A percentile compares a stretch with the other conserved stretches of the same genome.
These are phyloP conservation scores for Nicotiana attenuata DNA, from an alignment of 257 asterid genomes.

Conservation along the genomic window DNA sequence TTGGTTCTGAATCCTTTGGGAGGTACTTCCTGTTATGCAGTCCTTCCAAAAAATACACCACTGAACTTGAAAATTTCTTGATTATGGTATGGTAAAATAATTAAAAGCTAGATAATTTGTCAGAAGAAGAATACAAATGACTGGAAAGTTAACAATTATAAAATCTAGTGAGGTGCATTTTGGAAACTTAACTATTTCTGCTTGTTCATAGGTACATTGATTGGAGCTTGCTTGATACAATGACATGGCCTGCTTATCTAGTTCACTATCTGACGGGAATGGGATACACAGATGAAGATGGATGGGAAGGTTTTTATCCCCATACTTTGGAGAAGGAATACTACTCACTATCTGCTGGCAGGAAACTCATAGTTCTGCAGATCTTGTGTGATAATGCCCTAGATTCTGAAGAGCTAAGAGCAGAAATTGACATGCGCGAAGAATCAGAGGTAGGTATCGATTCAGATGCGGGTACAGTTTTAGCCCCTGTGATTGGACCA, in stretches of 20 bases:
- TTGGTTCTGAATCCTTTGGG: not conserved
- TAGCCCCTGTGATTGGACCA: conserved; percentile 38
- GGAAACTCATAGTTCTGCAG: conserved; percentile 61
- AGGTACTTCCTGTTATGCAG: not conserved
- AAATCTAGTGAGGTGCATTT: not conserved
- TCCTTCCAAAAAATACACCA: not conserved
- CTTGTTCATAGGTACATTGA: conserved; percentile 51
- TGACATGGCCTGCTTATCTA: conserved; percentile 79
- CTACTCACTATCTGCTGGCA: conserved; percentile 57
- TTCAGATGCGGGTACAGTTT: conserved; percentile 35
- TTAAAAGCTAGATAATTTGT: not conserved
- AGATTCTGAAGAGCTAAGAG: conserved; percentile 68
- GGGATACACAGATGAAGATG: conserved; percentile 48
- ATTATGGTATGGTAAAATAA: not conserved
- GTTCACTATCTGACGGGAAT: conserved; percentile 55
- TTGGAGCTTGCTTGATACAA: conserved; percentile 80
- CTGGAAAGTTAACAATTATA: not conserved
- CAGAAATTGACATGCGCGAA: conserved; percentile 67
- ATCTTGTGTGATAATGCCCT: conserved; percentile 69
- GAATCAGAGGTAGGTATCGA: conserved; percentile 63
- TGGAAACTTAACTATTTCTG: not conserved
- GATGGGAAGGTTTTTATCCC: conserved; percentile 58
- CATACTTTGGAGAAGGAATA: conserved; percentile 67
- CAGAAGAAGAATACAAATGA: not conserved
- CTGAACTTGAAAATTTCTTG: not conserved